Evolutionary conservation across 2,329 filamentous ascomycete species (phyloP).

Genomic region (Thielaviopsis ethacetica): DNA sequence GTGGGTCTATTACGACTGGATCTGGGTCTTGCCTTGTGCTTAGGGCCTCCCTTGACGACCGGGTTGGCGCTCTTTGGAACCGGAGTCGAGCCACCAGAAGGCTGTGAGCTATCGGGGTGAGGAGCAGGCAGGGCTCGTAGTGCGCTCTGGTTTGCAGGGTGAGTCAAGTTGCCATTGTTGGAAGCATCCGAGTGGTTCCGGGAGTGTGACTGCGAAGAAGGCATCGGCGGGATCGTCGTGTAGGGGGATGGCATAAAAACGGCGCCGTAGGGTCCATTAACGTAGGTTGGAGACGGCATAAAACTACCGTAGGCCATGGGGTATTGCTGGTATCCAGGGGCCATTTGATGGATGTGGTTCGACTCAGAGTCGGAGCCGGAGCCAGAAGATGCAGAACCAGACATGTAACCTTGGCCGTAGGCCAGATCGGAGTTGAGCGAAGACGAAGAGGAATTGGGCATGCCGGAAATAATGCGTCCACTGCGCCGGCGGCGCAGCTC

Average conservation of each 20-base stretch:
- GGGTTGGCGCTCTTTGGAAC: not conserved
- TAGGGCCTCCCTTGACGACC: not conserved
- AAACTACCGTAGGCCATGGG: not conserved
- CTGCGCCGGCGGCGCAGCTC: conserved; percentile 24
- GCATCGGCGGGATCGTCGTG: not conserved
- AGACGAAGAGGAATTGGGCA: conserved; percentile 48
- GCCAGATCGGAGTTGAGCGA: conserved; percentile 53
- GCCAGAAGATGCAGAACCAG: conserved; percentile 16
- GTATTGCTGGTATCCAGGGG: not conserved
- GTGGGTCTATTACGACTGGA: not conserved
- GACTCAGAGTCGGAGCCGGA: conserved; percentile 7
- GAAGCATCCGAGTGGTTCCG: not conserved
- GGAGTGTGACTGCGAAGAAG: not conserved
- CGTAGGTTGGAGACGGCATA: not conserved
- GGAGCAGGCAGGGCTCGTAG: not conserved
- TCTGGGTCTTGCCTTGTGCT: conserved; percentile 3
- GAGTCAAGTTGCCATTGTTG: not conserved
- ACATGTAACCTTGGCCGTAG: conserved; percentile 45
- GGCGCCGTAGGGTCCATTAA: not conserved
- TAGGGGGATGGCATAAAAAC: not conserved
- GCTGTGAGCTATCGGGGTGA: not conserved
- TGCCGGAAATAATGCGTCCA: conserved; percentile 33
- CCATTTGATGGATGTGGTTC: not conserved
- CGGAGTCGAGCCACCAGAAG: conserved; percentile 9
- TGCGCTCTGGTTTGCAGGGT: not conserved